These are phyloP conservation scores for Phialophora tarda DNA, from an alignment of 2,329 filamentous ascomycete genomes.

Conservation along the genomic window DNA sequence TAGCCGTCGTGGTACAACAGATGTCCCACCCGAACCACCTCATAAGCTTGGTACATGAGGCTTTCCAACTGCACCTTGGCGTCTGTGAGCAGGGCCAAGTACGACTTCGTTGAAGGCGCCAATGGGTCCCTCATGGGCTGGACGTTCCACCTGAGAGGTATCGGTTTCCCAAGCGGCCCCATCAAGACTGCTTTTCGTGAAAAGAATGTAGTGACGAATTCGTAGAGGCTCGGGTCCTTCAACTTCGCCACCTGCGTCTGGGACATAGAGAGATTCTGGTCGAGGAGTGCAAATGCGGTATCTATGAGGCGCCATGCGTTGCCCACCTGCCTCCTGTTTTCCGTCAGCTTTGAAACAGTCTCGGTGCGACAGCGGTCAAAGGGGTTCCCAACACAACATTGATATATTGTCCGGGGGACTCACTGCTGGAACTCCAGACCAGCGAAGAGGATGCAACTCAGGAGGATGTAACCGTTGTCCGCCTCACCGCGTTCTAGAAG, in stretches of 20 bases:
- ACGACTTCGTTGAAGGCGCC: not conserved
- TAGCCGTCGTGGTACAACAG: slow-evolving; percentile 19
- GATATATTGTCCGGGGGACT: not conserved
- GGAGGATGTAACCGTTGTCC: slow-evolving; percentile 23
- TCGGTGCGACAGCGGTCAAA: not conserved
- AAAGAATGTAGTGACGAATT: slow-evolving; percentile 28
- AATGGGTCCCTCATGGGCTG: not conserved
- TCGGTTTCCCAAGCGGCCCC: slow-evolving; percentile 21
- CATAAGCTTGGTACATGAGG: slow-evolving; percentile 27
- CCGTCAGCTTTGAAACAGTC: not conserved
- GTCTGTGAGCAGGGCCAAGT: slow-evolving; percentile 21
- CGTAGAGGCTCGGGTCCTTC: slow-evolving; percentile 13
- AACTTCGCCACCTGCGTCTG: not conserved
- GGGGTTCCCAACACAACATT: not conserved
- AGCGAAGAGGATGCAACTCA: slow-evolving; percentile 36
- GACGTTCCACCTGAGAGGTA: slow-evolving; percentile 19
- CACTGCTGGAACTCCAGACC: slow-evolving; percentile 40
- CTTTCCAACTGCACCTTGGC: slow-evolving; percentile 22
- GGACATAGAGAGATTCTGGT: slow-evolving; percentile 14
- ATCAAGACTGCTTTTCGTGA: slow-evolving; percentile 26
- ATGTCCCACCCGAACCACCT: slow-evolving; percentile 23
- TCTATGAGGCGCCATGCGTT: slow-evolving; percentile 40
- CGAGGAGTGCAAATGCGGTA: slow-evolving; percentile 28
- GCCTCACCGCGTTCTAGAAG: slow-evolving; percentile 17
- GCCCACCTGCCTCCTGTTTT: slow-evolving; percentile 41